These are phyloP conservation scores for Populus ilicifolia DNA, from an alignment of 345 rosid species.

Conservation along the genomic window DNA sequence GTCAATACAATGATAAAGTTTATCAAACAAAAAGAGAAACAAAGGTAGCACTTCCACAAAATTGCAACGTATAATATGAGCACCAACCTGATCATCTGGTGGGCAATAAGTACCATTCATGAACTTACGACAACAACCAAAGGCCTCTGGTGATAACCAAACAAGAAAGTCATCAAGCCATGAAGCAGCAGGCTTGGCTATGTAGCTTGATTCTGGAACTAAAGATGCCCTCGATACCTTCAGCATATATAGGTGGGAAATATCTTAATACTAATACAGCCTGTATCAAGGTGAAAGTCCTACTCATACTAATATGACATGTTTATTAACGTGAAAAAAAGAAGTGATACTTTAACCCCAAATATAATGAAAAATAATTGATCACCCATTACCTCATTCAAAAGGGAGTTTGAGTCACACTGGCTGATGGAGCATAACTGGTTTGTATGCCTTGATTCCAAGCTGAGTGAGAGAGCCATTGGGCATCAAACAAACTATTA, in stretches of 20 bases:
- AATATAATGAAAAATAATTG: background rate
- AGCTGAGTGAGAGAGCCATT: conserved; percentile 40
- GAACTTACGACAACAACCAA: conserved; percentile 93
- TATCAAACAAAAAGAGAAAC: conserved; percentile 4
- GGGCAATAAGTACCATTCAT: conserved; percentile 89
- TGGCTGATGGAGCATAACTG: conserved; percentile 94
- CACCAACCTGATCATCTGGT: conserved; percentile 91
- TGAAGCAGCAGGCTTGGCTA: conserved; percentile 98
- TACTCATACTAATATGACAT: background rate
- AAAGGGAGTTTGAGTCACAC: conserved; percentile 79
- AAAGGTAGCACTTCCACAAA: background rate
- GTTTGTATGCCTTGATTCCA: conserved; percentile 80
- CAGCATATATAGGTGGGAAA: background rate
- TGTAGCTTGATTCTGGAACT: conserved; percentile 76
- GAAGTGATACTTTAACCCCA: background rate
- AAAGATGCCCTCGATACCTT: conserved; percentile 81
- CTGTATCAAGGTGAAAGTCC: too few species aligned
- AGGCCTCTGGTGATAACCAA: conserved; percentile 98
- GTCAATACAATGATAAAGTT: background rate
- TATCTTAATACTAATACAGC: too few species aligned
- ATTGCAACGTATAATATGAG: background rate
- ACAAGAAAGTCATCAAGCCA: conserved; percentile 98
- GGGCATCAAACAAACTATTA: background rate
- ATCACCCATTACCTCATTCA: conserved; percentile 63
- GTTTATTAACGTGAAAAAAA: background rate